Evolutionary conservation across 106 monocot genomes (phyloP), one percentile per base, ranked within the genome.

Genomic region (Dioscorea dumetorum): DNA sequence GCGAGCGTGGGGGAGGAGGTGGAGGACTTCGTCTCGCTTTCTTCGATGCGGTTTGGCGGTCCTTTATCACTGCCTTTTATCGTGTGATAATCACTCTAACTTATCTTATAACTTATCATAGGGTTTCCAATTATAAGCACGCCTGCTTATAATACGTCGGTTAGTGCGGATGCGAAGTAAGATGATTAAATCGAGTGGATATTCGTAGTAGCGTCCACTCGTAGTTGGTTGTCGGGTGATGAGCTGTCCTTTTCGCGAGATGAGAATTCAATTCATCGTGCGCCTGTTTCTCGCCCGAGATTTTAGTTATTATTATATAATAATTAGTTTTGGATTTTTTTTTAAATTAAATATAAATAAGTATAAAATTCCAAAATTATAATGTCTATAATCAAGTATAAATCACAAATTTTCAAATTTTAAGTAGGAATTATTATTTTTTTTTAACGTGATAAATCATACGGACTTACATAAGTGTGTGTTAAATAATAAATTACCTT

Each of bases 21-120:
- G 7, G 61, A 31, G 41, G 61, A 14, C 57, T 57, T 70, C 58
- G 33, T 35, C 59, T 70, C 70, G 57, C 58, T 70, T 70, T 70
- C 70, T 70, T 70, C 70, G 58, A 70, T 70, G 70, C 70, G 58
- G 58, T 35, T 41, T 58, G 58, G 59, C 70, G 59, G 58, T 54
- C 54, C 54, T 54, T 59, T 70, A 33, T 58, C 58, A 70, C 33
- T 10, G 41, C 33, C 70, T 58, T 70, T 41, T 41, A 58, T 70
- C 59, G 31, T 8, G 12, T 56, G 69, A 69, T 69, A 69, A 69
- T 56, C 32, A 8, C 0, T 0, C 24, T 13, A 33, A 22, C 57
- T 22, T 69, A 57, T 63, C 49, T 12, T 0, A 19, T 5, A 12
- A 14, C 4, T 11, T 3, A 4, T 63, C 32, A 16, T 24, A 60